Conservation (phyloP, 352 stramenopile genomes). For the Thalassiosira allenii region DNA sequence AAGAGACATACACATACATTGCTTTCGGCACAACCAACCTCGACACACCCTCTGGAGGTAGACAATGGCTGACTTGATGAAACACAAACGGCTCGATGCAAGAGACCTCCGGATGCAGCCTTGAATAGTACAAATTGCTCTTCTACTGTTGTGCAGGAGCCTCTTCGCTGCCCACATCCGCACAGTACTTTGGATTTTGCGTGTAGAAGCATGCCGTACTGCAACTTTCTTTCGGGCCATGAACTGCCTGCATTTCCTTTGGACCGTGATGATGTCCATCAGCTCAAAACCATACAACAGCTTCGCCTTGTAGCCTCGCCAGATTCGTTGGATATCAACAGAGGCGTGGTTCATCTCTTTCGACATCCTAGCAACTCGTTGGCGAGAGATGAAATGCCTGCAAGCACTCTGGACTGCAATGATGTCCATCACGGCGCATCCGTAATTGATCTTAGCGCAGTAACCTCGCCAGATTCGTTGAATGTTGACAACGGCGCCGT, state of each 20-base stretch:
- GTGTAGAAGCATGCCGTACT: neutral
- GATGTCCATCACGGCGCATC: constrained; percentile 57
- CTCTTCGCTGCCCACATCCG: constrained; percentile 27
- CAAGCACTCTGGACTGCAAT: constrained; percentile 21
- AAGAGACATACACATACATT: too few species aligned
- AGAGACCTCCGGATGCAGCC: constrained; percentile 5
- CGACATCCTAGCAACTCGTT: constrained; percentile 10
- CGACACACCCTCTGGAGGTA: constrained; percentile 25
- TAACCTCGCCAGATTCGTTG: constrained; percentile 55
- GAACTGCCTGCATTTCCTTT: constrained; percentile 56
- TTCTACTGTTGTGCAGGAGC: neutral
- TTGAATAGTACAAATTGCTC: constrained; percentile 20
- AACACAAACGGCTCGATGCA: constrained; percentile 11
- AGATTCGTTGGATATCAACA: constrained; percentile 55
- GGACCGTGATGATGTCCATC: constrained; percentile 69
- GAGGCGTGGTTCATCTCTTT: constrained; percentile 13
- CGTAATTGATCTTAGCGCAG: constrained; percentile 40
- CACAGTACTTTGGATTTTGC: constrained; percentile 45
- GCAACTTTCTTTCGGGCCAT: constrained; percentile 10
- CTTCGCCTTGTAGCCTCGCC: constrained; percentile 25
- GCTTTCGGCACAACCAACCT: constrained; percentile 37
- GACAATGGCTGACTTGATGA: constrained; percentile 10
- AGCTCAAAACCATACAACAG: constrained; percentile 33
- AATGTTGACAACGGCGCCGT: constrained; percentile 37
- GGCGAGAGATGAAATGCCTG: constrained; percentile 8